Evolutionary conservation across 768 basidiomycete genomes (phyloP).

Genomic region (Rubroboletus pulcherrimus): DNA sequence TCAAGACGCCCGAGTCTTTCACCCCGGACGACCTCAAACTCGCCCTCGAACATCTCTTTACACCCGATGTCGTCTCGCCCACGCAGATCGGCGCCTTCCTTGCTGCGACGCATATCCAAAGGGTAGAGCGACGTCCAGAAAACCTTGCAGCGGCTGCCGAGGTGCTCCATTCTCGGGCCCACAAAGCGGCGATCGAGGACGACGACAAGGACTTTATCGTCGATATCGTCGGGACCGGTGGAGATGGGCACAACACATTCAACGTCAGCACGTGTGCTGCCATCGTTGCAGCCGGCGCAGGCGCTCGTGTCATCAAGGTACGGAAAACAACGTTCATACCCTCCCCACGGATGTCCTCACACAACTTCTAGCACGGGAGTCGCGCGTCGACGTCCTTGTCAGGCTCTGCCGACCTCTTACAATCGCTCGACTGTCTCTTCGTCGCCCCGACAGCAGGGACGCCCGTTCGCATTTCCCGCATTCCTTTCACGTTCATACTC

Average conservation of each 20-base stretch:
- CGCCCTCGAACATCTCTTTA: constrained; percentile 73
- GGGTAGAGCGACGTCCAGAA: constrained; percentile 71
- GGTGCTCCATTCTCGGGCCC: constrained; percentile 65
- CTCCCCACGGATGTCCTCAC: background rate
- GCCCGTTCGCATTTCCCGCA: constrained; percentile 46
- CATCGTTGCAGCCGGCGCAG: constrained; percentile 91
- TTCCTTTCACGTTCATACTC: constrained; percentile 90
- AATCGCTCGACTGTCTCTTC: constrained; percentile 78
- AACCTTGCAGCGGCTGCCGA: constrained; percentile 76
- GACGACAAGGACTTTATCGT: constrained; percentile 68
- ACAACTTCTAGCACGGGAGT: constrained; percentile 69
- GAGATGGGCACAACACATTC: constrained; percentile 94
- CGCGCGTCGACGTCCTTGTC: constrained; percentile 91
- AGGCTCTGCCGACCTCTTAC: constrained; percentile 89
- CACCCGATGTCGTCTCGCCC: constrained; percentile 57
- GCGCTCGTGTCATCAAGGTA: constrained; percentile 91
- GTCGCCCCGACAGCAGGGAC: constrained; percentile 49
- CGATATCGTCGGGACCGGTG: constrained; percentile 46
- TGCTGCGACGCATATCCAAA: constrained; percentile 76
- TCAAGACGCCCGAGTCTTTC: constrained; percentile 81
- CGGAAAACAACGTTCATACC: background rate
- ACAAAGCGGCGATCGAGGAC: constrained; percentile 58
- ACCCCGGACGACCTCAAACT: constrained; percentile 65
- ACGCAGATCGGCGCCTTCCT: constrained; percentile 88
- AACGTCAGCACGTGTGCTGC: constrained; percentile 96